phyloP scores from a whole-genome alignment of 495 filamentous ascomycete species.

The Trichoderma erinaceum region DNA sequence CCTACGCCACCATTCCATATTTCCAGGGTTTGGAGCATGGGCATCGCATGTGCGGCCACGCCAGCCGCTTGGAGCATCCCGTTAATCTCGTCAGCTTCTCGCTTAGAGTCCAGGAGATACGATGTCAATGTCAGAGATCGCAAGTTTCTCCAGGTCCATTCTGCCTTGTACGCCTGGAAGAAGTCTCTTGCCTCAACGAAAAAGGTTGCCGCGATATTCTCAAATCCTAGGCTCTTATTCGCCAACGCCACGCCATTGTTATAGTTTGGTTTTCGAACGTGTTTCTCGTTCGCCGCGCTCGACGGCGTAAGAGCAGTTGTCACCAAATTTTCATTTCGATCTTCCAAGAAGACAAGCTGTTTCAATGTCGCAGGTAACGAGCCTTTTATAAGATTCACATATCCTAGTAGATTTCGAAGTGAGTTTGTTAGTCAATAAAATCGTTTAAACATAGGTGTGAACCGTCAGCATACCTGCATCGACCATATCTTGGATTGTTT shows the following conservation, averaged over 20 bases:
- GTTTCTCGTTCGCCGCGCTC: neutral
- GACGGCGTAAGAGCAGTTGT: neutral
- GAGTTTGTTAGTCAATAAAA: neutral
- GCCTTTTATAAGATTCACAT: neutral
- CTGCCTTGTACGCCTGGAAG: neutral
- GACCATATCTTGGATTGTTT: neutral
- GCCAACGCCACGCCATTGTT: neutral
- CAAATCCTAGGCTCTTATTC: neutral
- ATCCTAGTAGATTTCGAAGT: neutral
- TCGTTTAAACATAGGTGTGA: neutral
- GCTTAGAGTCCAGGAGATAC: neutral
- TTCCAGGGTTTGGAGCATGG: neutral
- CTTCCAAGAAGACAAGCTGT: neutral
- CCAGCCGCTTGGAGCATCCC: neutral
- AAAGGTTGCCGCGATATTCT: neutral
- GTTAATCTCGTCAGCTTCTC: neutral
- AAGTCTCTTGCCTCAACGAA: neutral
- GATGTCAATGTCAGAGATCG: slow-evolving; percentile 1
- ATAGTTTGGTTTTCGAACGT: neutral
- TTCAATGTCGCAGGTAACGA: neutral
- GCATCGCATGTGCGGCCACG: neutral
- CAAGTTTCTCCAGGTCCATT: neutral
- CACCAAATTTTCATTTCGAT: neutral
- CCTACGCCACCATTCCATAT: neutral
- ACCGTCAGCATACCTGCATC: neutral